Evolutionary conservation across 257 asterid species (phyloP), one percentile per base, ranked within the genome.

Genomic region (Marsdenia floribunda): DNA sequence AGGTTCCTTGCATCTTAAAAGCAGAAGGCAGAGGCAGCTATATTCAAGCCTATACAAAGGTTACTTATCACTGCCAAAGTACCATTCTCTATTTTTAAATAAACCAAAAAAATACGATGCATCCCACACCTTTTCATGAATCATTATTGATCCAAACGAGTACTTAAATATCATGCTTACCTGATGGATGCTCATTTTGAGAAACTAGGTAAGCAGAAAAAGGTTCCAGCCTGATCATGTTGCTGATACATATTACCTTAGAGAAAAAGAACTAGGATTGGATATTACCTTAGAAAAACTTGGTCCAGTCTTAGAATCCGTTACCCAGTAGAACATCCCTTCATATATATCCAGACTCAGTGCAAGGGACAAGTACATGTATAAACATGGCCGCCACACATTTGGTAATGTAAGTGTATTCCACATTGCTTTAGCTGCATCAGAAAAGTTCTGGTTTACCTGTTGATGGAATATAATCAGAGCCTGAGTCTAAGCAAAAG

Each of bases 331-430:
- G 86, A 95, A 95, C 97, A 89, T 81, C 19, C 98, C 99, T 78
- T 95, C 99, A 4, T 84, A 83, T 80, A 92, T 83, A 64, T 85
- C 86, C 37, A 95, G 81, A 80, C 94, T 84, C 81, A 90, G 42
- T 35, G 94, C 87, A 74, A 95, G 80, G 55, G 97, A 92, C 64
- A 92, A 64, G 82, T 88, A 95, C 99, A 95, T 95, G 76, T 89
- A 95, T 58, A 92, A 70, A 81, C 99, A 90, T 4, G 99, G 99
- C 73, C 93, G 84, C 98, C 98, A 95, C 70, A 95, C 99, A 6
- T 77, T 92, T 0, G 93, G 93, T 80, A 77, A 83, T 83, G 79
- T 85, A 78, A 95, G 71, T 12, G 98, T 90, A 85, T 81, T 87
- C 96, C 97, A 95, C 99, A 92, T 87, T 19, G 98, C 80, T 54